These are phyloP conservation scores for Areca catechu DNA, from an alignment of 176 grass and related monocot genomes.

Conservation along the genomic window DNA sequence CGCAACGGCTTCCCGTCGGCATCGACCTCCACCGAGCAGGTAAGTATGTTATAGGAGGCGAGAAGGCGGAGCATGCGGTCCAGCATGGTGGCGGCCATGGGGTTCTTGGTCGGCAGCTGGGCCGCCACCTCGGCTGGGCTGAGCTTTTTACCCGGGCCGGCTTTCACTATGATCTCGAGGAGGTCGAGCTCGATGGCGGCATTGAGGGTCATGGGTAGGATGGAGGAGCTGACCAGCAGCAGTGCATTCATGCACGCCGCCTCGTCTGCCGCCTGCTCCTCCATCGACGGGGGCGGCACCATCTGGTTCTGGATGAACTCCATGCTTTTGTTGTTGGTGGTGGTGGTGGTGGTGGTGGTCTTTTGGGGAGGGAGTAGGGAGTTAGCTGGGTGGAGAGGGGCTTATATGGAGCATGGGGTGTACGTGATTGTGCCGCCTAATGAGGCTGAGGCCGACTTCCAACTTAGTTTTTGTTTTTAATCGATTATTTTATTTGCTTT, in stretches of 20 bases:
- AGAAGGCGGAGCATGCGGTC: conserved; percentile 87
- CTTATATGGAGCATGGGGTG: background rate
- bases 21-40: conserved; percentile 35
- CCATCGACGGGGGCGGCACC: conserved; percentile 6
- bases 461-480: no score
- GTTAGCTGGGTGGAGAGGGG: background rate
- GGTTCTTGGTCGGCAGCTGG: conserved; percentile 36
- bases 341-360: background rate
- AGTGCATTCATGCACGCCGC: conserved; percentile 81
- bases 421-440: background rate
- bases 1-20: conserved; percentile 36
- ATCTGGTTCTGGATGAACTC: conserved; percentile 1
- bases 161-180: conserved; percentile 45
- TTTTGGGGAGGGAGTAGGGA: background rate
- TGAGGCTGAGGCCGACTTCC: no score
- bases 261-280: conserved; percentile 45
- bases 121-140: conserved; percentile 42
- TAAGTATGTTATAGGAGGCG: conserved; percentile 52
- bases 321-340: no score
- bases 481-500: no score
- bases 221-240: conserved; percentile 63
- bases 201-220: conserved; percentile 97
- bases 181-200: conserved; percentile 79
- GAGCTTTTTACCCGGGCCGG: conserved; percentile 17
- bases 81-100: conserved; percentile 55